Evolutionary conservation across 192 early-diverging fungal genomes (phyloP).

Genomic region (Polychytrium aggregatum): DNA sequence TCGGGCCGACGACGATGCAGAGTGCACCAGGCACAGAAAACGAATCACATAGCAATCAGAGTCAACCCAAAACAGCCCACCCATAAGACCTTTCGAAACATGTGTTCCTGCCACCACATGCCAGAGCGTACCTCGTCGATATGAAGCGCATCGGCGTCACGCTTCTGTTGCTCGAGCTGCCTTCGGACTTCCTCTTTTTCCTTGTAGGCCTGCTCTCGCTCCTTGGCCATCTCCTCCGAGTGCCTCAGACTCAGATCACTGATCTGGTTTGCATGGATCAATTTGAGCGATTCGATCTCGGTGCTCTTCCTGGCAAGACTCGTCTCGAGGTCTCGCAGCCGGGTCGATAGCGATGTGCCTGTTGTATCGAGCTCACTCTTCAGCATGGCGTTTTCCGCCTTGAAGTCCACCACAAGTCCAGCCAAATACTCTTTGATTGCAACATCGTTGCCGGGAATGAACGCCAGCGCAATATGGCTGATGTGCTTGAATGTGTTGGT

Average conservation of each 20-base stretch:
- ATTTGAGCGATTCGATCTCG: conserved; percentile 21
- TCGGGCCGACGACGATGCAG: too few species aligned
- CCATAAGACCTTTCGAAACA: too few species aligned
- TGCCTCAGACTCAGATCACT: conserved; percentile 16
- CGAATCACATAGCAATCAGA: too few species aligned
- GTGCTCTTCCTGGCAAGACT: background rate
- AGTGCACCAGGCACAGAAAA: too few species aligned
- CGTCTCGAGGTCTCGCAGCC: conserved; percentile 7
- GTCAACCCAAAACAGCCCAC: too few species aligned
- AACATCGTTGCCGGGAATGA: conserved; percentile 33
- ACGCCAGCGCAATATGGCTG: conserved; percentile 29
- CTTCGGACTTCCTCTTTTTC: conserved; percentile 13
- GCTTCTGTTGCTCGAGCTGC: conserved; percentile 11
- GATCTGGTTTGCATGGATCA: conserved; percentile 19
- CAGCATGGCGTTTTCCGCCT: conserved; percentile 17
- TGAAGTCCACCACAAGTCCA: conserved; percentile 24
- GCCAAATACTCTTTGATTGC: conserved; percentile 42
- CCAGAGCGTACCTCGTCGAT: too few species aligned
- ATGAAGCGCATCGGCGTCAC: conserved; percentile 5
- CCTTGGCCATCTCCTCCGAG: conserved; percentile 18
- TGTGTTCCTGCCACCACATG: too few species aligned
- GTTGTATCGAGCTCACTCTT: conserved; percentile 13
- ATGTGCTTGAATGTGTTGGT: conserved; percentile 46
- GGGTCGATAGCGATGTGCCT: conserved; percentile 5
- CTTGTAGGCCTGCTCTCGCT: conserved; percentile 13